Evolutionary conservation across 2,329 filamentous ascomycete genomes (phyloP).

Genomic region (Neofusicoccum ribis): DNA sequence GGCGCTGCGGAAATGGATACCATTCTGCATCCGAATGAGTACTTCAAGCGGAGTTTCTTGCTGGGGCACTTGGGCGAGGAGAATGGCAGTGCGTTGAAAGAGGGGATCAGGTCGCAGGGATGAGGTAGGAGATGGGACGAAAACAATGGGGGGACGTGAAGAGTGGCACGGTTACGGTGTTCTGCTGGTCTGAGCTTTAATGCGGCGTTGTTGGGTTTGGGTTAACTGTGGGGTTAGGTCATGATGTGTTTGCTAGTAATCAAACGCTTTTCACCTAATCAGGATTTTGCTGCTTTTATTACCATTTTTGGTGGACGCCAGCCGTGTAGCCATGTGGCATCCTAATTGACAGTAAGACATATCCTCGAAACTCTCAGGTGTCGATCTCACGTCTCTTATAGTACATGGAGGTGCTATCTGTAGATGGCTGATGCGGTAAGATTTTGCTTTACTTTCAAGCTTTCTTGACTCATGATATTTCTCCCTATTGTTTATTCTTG

Average conservation of each 20-base stretch:
- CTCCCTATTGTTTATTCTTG: no score
- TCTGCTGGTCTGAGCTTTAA: neutral
- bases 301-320: no score
- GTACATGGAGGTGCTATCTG: no score
- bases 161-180: neutral
- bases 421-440: no score
- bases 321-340: no score
- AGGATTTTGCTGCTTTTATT: no score
- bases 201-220: neutral
- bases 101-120: slow-evolving; percentile 2
- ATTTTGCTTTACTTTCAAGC: no score
- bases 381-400: no score
- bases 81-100: slow-evolving; percentile 27
- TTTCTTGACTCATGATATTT: no score
- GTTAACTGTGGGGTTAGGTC: neutral
- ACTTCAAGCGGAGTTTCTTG: slow-evolving; percentile 92
- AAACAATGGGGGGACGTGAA: no score
- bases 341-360: no score
- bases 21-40: slow-evolving; percentile 95
- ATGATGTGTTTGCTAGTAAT: neutral
- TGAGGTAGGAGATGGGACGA: neutral
- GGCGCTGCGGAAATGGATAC: slow-evolving; percentile 77
- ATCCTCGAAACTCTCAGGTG: no score
- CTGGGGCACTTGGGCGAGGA: slow-evolving; percentile 72
- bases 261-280: neutral